Base-by-base conservation (phyloP, 2,329 filamentous ascomycete genomes). In the Venturia carpophila region DNA sequence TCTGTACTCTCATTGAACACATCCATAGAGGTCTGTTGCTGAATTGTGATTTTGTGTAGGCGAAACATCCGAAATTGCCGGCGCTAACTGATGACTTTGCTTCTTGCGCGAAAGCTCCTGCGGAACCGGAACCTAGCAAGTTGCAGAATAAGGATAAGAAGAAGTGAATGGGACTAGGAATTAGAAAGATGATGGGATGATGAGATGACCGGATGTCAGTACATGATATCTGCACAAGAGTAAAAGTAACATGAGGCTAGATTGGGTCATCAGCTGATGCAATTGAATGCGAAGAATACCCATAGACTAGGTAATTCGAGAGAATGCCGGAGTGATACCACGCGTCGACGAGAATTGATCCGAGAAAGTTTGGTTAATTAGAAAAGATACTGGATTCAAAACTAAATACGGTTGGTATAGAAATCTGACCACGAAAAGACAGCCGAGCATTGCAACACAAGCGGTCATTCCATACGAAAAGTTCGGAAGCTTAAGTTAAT, bases 121-220 rank as follows among this genome's bases (percentile, higher is more conserved):
- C 52, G 52, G 52, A 58, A 39, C 52, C 30, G 9, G 52, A 37
- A 27, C 52, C 52, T 15, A 27, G 52, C 5, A 58, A 58, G 52
- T 58, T 58, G 52, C 27, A 58, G 52, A 58, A 58, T 30, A 52
- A 52, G 47, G 47, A 27, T 11, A 41, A 41, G 47, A 58, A 58
- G 52, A 58, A 58, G 52, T 58, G 30, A 58, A 58, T 21, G 27
- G 52, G 19, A 21, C 4, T n/a, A 27, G 30, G 2, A 34, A 15
- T 27, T 1, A 37, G 17, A 13, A 10, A 37, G 21, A 52, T 27
- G 47, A 24, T 10, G 27, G 11, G 52, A 58, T 21, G 52, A 37
- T 10, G 30, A 34, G 30, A 34, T 34, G 30, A 34, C n/a, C n/a
- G n/a, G n/a, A n/a, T n/a, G n/a, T n/a, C n/a, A n/a, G n/a, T n/a